A percentile compares a stretch with the other conserved stretches of the same genome.
These are phyloP conservation scores for Wickerhamiella brachini DNA, from an alignment of 805 yeast genomes.

Conservation along the genomic window DNA sequence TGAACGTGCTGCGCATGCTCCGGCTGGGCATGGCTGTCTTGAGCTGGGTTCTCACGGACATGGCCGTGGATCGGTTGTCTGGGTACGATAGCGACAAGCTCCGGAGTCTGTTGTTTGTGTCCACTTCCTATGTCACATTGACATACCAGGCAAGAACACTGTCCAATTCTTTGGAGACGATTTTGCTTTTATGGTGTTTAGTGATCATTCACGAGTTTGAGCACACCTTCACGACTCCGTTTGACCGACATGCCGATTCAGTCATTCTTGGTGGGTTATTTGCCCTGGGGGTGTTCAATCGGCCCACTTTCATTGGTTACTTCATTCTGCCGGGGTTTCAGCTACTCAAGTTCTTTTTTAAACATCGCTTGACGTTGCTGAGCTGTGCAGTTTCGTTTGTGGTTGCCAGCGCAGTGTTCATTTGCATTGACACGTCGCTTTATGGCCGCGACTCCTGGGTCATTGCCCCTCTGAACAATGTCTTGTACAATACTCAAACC, in stretches of 20 bases:
- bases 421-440: constrained; percentile 41
- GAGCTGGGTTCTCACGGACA: constrained; percentile 27
- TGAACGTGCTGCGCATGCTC: constrained; percentile 37
- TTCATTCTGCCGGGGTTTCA: constrained; percentile 46
- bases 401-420: constrained; percentile 26
- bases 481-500: constrained; percentile 49
- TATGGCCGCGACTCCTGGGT: constrained; percentile 27
- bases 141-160: constrained; percentile 77
- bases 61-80: constrained; percentile 35
- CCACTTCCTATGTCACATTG: constrained; percentile 55
- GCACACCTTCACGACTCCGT: constrained; percentile 10
- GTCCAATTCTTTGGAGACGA: constrained; percentile 67
- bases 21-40: constrained; percentile 35
- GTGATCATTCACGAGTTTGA: constrained; percentile 34
- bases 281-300: constrained; percentile 64
- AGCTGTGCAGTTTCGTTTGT: constrained; percentile 20
- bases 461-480: constrained; percentile 65
- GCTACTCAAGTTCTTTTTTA: constrained; percentile 31
- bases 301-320: constrained; percentile 74
- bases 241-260: constrained; percentile 24
- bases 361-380: constrained; percentile 16
- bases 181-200: constrained; percentile 36
- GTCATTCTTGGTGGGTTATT: constrained; percentile 38
- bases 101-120: constrained; percentile 28
- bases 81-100: constrained; percentile 36